phyloP scores from a whole-genome alignment of 2,329 filamentous ascomycete genomes.

The Penicillium sp. region DNA sequence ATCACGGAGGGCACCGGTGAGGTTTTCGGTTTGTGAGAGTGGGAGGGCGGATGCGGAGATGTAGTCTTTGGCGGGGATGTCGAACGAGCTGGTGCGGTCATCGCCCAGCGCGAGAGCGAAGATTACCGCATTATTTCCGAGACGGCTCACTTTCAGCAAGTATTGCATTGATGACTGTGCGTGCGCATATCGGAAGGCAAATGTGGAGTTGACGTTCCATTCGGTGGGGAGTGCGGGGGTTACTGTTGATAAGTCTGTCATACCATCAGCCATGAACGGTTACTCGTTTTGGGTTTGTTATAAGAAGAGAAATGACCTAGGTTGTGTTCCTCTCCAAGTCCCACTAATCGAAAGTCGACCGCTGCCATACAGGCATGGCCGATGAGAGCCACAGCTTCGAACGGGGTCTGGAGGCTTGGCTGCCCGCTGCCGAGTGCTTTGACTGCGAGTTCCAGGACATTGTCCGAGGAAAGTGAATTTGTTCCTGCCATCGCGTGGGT shows the following conservation, averaged over 20 bases:
- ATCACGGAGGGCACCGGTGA: constrained; percentile 46
- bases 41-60: constrained; percentile 65
- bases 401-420: constrained; percentile 50
- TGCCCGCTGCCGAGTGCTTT: constrained; percentile 32
- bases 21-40: constrained; percentile 41
- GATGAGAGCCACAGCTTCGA: constrained; percentile 82
- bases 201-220: constrained; percentile 76
- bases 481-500: constrained; percentile 18
- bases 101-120: constrained; percentile 77
- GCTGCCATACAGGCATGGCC: constrained; percentile 80
- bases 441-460: constrained; percentile 35
- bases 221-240: constrained; percentile 61
- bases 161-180: constrained; percentile 82
- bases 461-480: constrained; percentile 27
- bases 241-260: constrained; percentile 31
- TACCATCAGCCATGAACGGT: neutral
- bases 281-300: neutral
- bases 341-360: constrained; percentile 77
- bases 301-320: constrained; percentile 54
- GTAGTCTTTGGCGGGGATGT: constrained; percentile 73
- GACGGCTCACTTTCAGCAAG: constrained; percentile 76
- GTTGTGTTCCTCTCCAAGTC: constrained; percentile 79
- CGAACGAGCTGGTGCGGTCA: constrained; percentile 77
- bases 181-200: constrained; percentile 85
- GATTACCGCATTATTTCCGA: constrained; percentile 82